Percentiles rank a stretch among this genome's conserved stretches.
Conservation (phyloP, 768 basidiomycete genomes). For the Mrakia blollopis region DNA sequence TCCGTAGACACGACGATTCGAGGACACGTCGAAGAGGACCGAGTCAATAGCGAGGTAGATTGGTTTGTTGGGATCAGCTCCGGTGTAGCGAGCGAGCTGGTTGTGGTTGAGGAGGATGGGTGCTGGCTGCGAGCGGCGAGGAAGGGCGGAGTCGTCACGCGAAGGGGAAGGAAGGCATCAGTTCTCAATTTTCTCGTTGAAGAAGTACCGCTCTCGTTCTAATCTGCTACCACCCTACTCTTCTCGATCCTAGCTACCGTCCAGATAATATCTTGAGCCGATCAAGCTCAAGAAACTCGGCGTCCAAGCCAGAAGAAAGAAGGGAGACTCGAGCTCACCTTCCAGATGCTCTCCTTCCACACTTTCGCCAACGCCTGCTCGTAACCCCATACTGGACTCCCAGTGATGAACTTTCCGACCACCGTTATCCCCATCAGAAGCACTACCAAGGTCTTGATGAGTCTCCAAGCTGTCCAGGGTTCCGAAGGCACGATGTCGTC, state of each 20-base stretch:
- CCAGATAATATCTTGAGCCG: neutral
- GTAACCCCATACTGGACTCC: constrained; percentile 81
- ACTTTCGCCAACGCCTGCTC: constrained; percentile 59
- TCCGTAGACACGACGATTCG: constrained; percentile 69
- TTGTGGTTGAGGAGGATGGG: constrained; percentile 60
- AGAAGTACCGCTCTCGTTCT: constrained; percentile 34
- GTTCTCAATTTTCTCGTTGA: constrained; percentile 43
- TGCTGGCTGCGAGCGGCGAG: constrained; percentile 44
- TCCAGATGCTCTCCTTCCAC: constrained; percentile 36
- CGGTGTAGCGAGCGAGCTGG: constrained; percentile 64
- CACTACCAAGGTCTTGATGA: constrained; percentile 66
- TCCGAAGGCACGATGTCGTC: constrained; percentile 58
- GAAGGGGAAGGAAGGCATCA: constrained; percentile 52
- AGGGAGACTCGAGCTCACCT: constrained; percentile 4
- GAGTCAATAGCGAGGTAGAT: constrained; percentile 88
- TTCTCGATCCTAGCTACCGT: neutral
- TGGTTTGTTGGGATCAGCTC: constrained; percentile 59
- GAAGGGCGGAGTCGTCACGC: constrained; percentile 33
- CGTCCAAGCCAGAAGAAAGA: neutral
- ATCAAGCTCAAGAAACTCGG: neutral
- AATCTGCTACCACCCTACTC: neutral
- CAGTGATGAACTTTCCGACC: constrained; percentile 76
- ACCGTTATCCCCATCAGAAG: constrained; percentile 54
- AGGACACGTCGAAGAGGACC: constrained; percentile 87
- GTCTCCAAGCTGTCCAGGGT: constrained; percentile 9